Percentiles rank a stretch among this genome's conserved stretches.
Evolutionary conservation across 2,329 filamentous ascomycete genomes (phyloP).

Genomic region (Chaetoscypha palmicola): DNA sequence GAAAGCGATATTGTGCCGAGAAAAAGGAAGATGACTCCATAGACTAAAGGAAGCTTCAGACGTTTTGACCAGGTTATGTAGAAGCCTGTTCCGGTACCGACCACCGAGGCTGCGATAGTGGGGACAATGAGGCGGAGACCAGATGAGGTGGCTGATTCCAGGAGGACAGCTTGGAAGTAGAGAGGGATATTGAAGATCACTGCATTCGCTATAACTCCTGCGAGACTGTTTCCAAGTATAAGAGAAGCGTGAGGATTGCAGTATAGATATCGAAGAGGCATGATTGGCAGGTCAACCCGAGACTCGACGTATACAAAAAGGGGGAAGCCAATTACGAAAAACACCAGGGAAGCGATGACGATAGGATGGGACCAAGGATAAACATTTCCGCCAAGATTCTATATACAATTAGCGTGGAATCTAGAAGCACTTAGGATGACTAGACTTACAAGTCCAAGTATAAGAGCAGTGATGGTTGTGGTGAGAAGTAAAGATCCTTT

Average conservation of each 20-base stretch:
- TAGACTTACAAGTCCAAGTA: slow-evolving; percentile 45
- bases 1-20: slow-evolving; percentile 45
- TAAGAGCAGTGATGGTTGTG: slow-evolving; percentile 45
- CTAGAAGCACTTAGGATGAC: background rate
- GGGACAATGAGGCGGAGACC: slow-evolving; percentile 66
- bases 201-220: slow-evolving; percentile 45
- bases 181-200: slow-evolving; percentile 60
- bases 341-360: slow-evolving; percentile 43
- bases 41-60: slow-evolving; percentile 51
- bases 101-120: slow-evolving; percentile 46
- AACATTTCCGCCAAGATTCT: slow-evolving; percentile 58
- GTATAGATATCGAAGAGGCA: slow-evolving; percentile 49
- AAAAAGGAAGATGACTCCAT: slow-evolving; percentile 43
- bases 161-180: slow-evolving; percentile 69
- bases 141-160: slow-evolving; percentile 61
- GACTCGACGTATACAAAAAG: slow-evolving; percentile 47
- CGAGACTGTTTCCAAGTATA: slow-evolving; percentile 49
- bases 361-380: slow-evolving; percentile 55
- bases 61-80: slow-evolving; percentile 52
- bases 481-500: slow-evolving; percentile 48
- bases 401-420: slow-evolving; percentile 7
- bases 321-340: slow-evolving; percentile 43
- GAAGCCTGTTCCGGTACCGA: slow-evolving; percentile 54
- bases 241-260: slow-evolving; percentile 48
- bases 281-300: slow-evolving; percentile 46